Percentiles rank a stretch among this genome's conserved stretches.
phyloP scores from a whole-genome alignment of 805 yeast species.

The Cyberlindnera petersonii region DNA sequence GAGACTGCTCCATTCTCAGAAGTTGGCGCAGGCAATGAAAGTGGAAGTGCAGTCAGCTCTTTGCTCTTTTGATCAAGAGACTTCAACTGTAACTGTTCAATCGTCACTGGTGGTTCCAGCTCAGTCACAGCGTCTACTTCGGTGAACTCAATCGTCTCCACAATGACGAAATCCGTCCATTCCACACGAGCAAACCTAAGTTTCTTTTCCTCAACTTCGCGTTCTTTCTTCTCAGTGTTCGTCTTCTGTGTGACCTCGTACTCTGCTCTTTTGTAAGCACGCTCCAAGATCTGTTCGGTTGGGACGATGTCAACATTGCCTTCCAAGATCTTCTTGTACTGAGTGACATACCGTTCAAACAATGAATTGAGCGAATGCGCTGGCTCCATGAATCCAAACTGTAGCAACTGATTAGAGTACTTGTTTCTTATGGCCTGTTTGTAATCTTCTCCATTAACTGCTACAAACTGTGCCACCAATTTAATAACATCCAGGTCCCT shows the following conservation, averaged over 20 bases:
- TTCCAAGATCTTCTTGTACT: conserved; percentile 41
- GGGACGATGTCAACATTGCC: conserved; percentile 21
- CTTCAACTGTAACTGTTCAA: conserved; percentile 58
- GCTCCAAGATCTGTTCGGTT: conserved; percentile 36
- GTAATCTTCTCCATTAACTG: conserved; percentile 51
- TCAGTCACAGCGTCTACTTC: conserved; percentile 57
- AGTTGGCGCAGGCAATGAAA: background rate
- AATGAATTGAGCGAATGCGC: conserved; percentile 57
- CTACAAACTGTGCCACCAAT: conserved; percentile 65
- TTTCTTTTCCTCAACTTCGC: conserved; percentile 34
- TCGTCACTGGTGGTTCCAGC: conserved; percentile 46
- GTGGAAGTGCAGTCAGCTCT: conserved; percentile 22
- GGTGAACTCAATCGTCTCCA: conserved; percentile 64
- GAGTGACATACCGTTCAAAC: conserved; percentile 48
- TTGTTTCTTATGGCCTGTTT: conserved; percentile 37
- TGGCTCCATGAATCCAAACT: conserved; percentile 63
- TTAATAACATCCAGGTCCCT: conserved; percentile 68
- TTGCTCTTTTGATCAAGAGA: conserved; percentile 38
- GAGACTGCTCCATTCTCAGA: background rate
- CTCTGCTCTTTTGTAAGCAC: conserved; percentile 55
- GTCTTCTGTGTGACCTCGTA: conserved; percentile 37
- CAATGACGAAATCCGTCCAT: conserved; percentile 80
- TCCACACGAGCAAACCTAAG: conserved; percentile 70
- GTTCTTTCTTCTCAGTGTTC: conserved; percentile 33
- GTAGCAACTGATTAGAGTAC: conserved; percentile 38